Base-by-base conservation (phyloP, 208 protist genomes). In the Wallacemonas rigidus region DNA sequence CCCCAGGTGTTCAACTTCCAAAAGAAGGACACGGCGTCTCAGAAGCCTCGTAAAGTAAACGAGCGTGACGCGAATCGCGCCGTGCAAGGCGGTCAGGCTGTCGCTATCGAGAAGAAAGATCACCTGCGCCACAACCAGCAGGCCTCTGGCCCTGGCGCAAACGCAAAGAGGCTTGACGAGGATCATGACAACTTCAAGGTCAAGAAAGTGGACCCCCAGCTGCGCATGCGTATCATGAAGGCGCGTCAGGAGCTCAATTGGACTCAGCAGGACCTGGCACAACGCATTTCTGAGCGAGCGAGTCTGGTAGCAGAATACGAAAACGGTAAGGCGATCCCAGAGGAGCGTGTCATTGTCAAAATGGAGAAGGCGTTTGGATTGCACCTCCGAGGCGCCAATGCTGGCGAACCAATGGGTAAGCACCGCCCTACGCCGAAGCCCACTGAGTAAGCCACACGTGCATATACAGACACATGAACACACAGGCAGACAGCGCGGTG, bases 301-400 rank as follows among this genome's bases (percentile, higher is more conserved):
- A 87, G 82, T 1, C 86, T 95, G 9, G 90, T 98, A 60, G 89
- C 84, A 9, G 94, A 98, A 73, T 98, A 98, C 71, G 97, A 98
- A 72, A 96, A 72, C 65, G 95, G 95, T 15, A 96, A 92, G 79
- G 97, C 95, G 8, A 90, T 98, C 38, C 94, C 93, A 2, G 95
- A 98, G 58, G 89, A 98, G 74, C 86, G 92, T 38, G 82, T 98
- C 36, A 72, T 98, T 38, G 75, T 92, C 12, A 97, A 97, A 82
- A 95, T 98, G 84, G 97, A 98, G 74, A 94, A 94, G 71, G 95
- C 93, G 0, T 82, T 98, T 38, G 92, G 93, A 26, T 41, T 98
- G 35, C 88, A 98, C 58, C 81, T 98, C 9, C 91, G 95, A 44
- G 97, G 97, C n/a, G 93, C 88, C 50, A 95, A 87, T 78, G 93